Conservation (phyloP, 129 eudicot genomes). For the Mikania micrantha region DNA sequence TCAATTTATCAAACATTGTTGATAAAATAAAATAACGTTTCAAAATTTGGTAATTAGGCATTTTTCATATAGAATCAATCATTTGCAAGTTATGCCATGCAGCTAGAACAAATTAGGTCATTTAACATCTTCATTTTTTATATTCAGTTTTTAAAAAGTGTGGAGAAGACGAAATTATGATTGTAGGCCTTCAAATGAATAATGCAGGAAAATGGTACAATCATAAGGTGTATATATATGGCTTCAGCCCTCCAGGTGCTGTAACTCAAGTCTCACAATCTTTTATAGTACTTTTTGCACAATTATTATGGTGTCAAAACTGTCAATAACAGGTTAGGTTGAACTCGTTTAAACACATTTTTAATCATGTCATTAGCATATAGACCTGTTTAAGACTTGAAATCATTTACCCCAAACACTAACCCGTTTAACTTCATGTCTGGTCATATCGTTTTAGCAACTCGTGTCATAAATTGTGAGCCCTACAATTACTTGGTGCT, state of each 20-base stretch:
- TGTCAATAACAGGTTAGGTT: background rate
- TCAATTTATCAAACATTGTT: background rate
- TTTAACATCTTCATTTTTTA: background rate
- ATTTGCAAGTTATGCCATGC: background rate
- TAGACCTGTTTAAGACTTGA: background rate
- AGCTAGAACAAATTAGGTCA: no score
- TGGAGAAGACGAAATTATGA: background rate
- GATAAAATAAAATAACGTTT: background rate
- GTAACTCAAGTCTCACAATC: background rate
- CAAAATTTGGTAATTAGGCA: background rate
- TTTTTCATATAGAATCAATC: background rate
- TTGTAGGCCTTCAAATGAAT: background rate
- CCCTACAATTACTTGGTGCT: background rate
- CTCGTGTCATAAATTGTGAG: background rate
- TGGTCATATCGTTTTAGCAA: background rate
- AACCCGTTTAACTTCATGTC: background rate
- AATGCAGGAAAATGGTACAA: background rate
- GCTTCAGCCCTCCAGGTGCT: background rate
- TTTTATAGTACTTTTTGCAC: background rate
- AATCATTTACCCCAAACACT: background rate
- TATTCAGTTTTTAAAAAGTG: background rate
- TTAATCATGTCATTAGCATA: background rate
- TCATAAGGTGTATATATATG: no score
- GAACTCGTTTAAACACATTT: background rate
- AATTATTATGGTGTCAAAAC: background rate